phyloP scores from a whole-genome alignment of 1,284 basidiomycete species.

The Termitomyces sp. region DNA sequence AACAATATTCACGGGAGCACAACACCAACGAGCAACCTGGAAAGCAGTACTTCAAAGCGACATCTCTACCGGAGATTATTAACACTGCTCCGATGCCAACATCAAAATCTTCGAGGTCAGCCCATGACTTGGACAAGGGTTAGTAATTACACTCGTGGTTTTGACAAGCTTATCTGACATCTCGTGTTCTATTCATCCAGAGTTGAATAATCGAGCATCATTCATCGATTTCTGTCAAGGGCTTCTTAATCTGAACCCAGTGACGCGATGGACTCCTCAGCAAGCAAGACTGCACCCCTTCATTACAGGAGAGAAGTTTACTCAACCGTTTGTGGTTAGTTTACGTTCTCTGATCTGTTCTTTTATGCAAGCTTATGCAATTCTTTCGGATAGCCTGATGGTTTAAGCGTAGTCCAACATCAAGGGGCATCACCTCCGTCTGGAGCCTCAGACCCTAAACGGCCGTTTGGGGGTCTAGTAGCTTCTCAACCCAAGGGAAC shows the following conservation, averaged over 20 bases:
- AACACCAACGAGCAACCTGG: slow-evolving; percentile 94
- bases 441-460: slow-evolving; percentile 60
- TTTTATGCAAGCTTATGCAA: slow-evolving; percentile 10
- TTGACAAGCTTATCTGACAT: neutral
- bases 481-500: slow-evolving; percentile 75
- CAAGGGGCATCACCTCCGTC: slow-evolving; percentile 28
- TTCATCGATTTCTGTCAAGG: slow-evolving; percentile 99
- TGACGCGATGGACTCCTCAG: slow-evolving; percentile 95
- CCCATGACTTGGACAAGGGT: slow-evolving; percentile 93
- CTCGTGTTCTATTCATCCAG: slow-evolving; percentile 34
- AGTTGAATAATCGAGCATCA: slow-evolving; percentile 88
- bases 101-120: slow-evolving; percentile 71
- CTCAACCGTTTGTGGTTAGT: slow-evolving; percentile 82
- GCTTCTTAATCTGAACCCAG: slow-evolving; percentile 89
- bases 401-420: slow-evolving; percentile 31
- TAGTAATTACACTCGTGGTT: slow-evolving; percentile 1
- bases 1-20: slow-evolving; percentile 95
- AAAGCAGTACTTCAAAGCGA: slow-evolving; percentile 98
- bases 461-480: slow-evolving; percentile 93
- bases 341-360: slow-evolving; percentile 7
- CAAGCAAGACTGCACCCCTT: slow-evolving; percentile 96
- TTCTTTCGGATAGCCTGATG: slow-evolving; percentile 41
- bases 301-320: slow-evolving; percentile 95
- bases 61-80: slow-evolving; percentile 91
- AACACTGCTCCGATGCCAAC: slow-evolving; percentile 89